phyloP scores from a whole-genome alignment of 768 basidiomycete genomes.

The Crepidotus variabilis region DNA sequence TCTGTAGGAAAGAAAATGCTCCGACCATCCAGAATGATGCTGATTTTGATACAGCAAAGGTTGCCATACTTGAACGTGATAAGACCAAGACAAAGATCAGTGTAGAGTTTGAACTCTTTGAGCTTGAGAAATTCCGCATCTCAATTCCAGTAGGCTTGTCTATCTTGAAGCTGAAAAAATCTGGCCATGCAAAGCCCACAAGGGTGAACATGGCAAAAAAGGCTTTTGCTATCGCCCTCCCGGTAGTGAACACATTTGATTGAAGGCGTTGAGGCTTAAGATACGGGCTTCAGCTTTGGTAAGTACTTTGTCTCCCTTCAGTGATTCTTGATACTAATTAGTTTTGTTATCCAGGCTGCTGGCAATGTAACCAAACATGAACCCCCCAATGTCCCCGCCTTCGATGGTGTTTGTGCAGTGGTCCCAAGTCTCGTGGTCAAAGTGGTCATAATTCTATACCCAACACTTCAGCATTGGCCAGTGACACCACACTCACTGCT shows the following conservation, averaged over 20 bases:
- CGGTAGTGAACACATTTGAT: background rate
- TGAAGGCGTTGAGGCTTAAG: too few species aligned
- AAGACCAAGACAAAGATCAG: background rate
- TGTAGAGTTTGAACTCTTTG: conserved; percentile 18
- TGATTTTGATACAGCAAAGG: conserved; percentile 9
- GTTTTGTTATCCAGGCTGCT: too few species aligned
- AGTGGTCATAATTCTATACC: too few species aligned
- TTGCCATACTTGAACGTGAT: conserved; percentile 6
- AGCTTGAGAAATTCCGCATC: conserved; percentile 17
- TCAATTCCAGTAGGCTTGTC: conserved; percentile 7
- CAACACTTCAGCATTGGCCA: too few species aligned
- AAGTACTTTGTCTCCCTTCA: too few species aligned
- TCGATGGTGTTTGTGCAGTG: too few species aligned
- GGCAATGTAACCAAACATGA: too few species aligned
- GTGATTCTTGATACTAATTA: too few species aligned
- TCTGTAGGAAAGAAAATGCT: conserved; percentile 1
- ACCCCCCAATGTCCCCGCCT: too few species aligned
- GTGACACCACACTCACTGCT: too few species aligned
- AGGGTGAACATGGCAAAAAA: background rate
- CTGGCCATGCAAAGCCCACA: background rate
- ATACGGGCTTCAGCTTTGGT: too few species aligned
- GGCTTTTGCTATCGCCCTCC: background rate
- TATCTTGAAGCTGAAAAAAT: background rate
- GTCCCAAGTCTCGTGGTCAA: too few species aligned
- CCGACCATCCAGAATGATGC: conserved; percentile 7